Base-by-base conservation (phyloP, 2,329 filamentous ascomycete genomes). In the Rasamsonia emersonii region DNA sequence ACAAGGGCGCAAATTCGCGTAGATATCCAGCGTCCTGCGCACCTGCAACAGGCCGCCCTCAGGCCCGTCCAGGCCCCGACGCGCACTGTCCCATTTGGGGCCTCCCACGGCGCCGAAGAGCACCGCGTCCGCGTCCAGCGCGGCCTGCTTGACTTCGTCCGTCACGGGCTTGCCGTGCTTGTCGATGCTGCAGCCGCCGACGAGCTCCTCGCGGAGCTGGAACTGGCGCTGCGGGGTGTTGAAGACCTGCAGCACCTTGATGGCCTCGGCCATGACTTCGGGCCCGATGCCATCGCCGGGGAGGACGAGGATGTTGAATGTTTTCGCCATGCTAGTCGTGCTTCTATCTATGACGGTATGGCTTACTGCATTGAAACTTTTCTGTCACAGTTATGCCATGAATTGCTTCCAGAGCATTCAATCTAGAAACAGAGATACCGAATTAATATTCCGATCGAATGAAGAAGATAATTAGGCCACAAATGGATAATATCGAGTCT, bases 81-180 rank as follows among this genome's bases (percentile, higher is more conserved):
- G 50, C 11, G 46, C 43, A 29, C 82, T 86, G 44, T 86, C 86
- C 86, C 86, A 94, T 82, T 94, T 75, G 10, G 88, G 86, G 2
- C 88, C 88, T 39, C 88, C 86, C 45, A 94, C 89, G 46, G 86
- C 83, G 36, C 85, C 86, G 38, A 95, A 79, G 30, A 94, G 77
- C 28, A 94, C 80, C 5, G 86, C 88, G 56, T 93, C 81, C 36
- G 86, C 84, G 21, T 71, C 64, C 53, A 89, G 83, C 42, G 84
- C 84, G 14, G 84, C 85, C 5, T 68, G 65, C 48, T 93, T 82
- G 39, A 86, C 82, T 47, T 79, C 73, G 44, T 86, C 76, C 19
- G 85, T 91, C 35, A 94, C 69, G 15, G 86, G 74, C 30, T 67
- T 71, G 44, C 84, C 83, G 51, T 77, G 75, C 4, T 73, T 74